Conservation (phyloP, 805 yeast genomes). For the Candida cerambycidarum region DNA sequence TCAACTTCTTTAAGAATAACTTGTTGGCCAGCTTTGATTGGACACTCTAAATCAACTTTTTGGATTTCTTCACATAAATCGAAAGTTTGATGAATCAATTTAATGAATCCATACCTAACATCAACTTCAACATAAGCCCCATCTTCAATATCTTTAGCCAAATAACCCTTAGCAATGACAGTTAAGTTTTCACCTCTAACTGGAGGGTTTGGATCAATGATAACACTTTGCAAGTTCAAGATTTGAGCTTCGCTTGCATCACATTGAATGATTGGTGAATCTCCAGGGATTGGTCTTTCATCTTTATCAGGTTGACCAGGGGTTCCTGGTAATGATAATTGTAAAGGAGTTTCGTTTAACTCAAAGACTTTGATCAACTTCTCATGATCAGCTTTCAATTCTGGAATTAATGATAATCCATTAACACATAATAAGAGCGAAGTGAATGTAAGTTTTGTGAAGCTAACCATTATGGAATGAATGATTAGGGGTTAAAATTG, state of each 20-base stretch:
- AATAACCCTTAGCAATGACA: conserved; percentile 68
- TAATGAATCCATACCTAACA: conserved; percentile 89
- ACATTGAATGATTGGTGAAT: conserved; percentile 79
- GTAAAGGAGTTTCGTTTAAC: background rate
- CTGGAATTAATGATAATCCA: conserved; percentile 22
- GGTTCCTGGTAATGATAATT: background rate
- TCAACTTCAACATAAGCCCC: conserved; percentile 96
- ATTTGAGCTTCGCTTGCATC: conserved; percentile 65
- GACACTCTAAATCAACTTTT: conserved; percentile 84
- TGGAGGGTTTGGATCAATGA: conserved; percentile 85
- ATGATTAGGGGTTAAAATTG: conserved; percentile 6
- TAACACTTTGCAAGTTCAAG: conserved; percentile 58
- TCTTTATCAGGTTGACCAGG: conserved; percentile 35
- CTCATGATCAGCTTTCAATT: conserved; percentile 15
- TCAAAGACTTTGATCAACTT: conserved; percentile 16
- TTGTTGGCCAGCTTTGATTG: conserved; percentile 69
- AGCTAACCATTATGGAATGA: too few relatives aligned
- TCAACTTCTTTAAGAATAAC: conserved; percentile 69
- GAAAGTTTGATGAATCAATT: conserved; percentile 81
- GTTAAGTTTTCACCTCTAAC: conserved; percentile 80
- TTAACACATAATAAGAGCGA: conserved; percentile 16
- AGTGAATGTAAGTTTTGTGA: conserved; percentile 12
- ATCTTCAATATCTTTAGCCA: conserved; percentile 57
- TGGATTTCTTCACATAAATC: conserved; percentile 87
- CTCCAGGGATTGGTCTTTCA: conserved; percentile 83